phyloP scores from a whole-genome alignment of 148 eudicot species.

The Chenopodium quinoa region DNA sequence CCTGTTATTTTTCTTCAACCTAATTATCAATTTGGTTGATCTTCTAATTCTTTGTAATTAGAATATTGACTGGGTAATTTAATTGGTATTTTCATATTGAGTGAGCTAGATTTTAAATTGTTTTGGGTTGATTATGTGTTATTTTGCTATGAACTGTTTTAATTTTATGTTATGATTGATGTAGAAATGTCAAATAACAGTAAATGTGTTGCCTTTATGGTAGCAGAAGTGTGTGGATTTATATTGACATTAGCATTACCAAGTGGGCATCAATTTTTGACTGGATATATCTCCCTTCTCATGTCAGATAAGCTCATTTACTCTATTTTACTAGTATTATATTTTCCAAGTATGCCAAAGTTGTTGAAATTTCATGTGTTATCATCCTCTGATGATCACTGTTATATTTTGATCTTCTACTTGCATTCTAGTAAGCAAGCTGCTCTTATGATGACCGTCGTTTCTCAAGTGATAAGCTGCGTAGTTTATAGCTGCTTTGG shows the following conservation, averaged over 20 bases:
- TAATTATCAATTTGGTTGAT: background rate
- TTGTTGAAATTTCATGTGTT: background rate
- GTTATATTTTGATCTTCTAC: background rate
- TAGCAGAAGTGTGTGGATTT: constrained; percentile 16
- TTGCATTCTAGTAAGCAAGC: background rate
- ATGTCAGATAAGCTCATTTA: constrained; percentile 9
- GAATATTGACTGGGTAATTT: background rate
- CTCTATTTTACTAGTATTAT: background rate
- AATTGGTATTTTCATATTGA: background rate
- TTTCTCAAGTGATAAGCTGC: background rate
- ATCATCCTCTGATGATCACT: background rate
- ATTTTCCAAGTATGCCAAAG: background rate
- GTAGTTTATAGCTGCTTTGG: background rate
- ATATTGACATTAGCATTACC: background rate
- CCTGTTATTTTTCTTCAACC: constrained; percentile 23
- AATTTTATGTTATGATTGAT: background rate
- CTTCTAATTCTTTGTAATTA: background rate
- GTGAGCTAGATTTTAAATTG: background rate
- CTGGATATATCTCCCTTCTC: background rate
- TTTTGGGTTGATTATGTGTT: constrained; percentile 7
- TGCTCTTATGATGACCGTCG: background rate
- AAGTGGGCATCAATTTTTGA: constrained; percentile 15
- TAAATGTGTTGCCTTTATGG: background rate
- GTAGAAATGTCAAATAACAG: constrained; percentile 1
- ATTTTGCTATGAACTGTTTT: background rate